Evolutionary conservation across 2,329 filamentous ascomycete species (phyloP), one percentile per base, ranked within the genome.

Genomic region (Penicillium hordei): DNA sequence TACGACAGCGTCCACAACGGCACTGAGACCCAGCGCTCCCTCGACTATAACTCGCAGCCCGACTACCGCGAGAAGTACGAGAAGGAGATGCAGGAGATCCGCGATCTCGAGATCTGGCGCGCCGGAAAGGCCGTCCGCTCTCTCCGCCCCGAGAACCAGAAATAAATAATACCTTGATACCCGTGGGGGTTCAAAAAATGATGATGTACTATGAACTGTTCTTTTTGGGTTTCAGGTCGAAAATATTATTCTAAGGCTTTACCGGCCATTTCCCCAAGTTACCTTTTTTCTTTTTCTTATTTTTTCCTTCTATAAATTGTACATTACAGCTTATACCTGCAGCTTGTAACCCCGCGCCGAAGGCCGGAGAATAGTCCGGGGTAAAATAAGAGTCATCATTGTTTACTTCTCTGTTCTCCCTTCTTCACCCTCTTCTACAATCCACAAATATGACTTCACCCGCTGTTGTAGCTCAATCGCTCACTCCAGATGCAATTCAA

Each of bases 21-120:
- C 75, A 87, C 86, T 75, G 94, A 99, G 89, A 99, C 94, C 74
- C 83, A 94, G 88, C 88, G 94, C 79, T 94, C 91, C 61, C 89
- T 99, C 74, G 92, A 97, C 74, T 99, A 95, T 87, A 97, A 97
- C 86, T 85, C 89, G 76, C 91, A 95, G 81, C 82, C 86, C 70
- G 92, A 99, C 82, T 99, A 99, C 88, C 89, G 94, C 72, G 84
- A 96, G 85, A 92, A 90, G 82, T 99, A 93, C 81, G 92, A 97
- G 87, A 86, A 91, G 75, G 94, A 99, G 89, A 90, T 99, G 88
- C 84, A 96, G 83, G 94, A 97, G 84, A 97, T 99, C 83, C 90
- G 93, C 74, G 86, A 92, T 75, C 83, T 99, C 74, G 94, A 99
- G 87, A 99, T 99, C 87, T 99, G 94, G 94, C 87, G 90, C 75